A percentile compares a stretch with the other conserved stretches of the same genome.
phyloP scores from a whole-genome alignment of 768 basidiomycete genomes.

The Jaapia argillacea region DNA sequence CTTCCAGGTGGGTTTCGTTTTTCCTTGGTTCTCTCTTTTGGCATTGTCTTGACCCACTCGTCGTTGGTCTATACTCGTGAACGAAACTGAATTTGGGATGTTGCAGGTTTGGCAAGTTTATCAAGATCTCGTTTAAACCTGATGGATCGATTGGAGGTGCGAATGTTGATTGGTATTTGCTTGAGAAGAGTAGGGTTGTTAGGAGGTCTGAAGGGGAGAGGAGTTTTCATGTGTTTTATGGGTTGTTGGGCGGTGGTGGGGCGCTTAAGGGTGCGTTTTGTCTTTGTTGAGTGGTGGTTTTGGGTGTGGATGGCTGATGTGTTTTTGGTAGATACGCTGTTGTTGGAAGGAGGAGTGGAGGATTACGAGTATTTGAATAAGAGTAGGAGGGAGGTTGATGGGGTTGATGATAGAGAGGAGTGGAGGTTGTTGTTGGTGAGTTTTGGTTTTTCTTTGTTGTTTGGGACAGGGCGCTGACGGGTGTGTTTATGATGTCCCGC shows the following conservation, averaged over 20 bases:
- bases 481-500: too few species aligned
- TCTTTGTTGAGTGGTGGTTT: neutral
- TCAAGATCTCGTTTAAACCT: constrained; percentile 87
- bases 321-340: constrained; percentile 46
- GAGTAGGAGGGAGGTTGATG: constrained; percentile 87
- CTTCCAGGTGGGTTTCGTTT: too few species aligned
- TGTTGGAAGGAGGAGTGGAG: constrained; percentile 64
- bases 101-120: constrained; percentile 98
- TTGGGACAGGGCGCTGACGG: neutral
- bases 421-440: constrained; percentile 72
- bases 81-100: too few species aligned
- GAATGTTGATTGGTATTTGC: constrained; percentile 96
- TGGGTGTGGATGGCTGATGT: too few species aligned
- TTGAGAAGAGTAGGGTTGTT: constrained; percentile 96
- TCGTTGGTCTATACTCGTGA: too few species aligned
- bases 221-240: constrained; percentile 96
- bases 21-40: too few species aligned
- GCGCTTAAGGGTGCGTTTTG: constrained; percentile 52
- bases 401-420: constrained; percentile 85
- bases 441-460: neutral
- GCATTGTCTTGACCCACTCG: too few species aligned
- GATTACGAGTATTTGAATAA: constrained; percentile 90
- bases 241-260: constrained; percentile 73
- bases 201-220: constrained; percentile 81
- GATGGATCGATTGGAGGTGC: constrained; percentile 95